Evolutionary conservation across 108 stramenopile genomes (phyloP).

Genomic region (Skeletonema marinoi): DNA sequence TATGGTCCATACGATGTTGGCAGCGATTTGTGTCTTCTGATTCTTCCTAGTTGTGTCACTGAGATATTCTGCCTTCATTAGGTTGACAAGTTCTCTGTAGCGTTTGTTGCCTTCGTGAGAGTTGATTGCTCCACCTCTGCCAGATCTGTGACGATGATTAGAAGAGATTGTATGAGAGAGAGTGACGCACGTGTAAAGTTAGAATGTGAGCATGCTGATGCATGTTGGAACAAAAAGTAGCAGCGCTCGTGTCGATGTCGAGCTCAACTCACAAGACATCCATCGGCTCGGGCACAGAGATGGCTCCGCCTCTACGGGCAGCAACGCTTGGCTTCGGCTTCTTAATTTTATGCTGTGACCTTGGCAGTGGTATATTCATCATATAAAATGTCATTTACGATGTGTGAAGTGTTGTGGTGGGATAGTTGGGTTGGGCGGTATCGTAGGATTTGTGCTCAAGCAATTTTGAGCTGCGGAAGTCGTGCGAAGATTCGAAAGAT

Average conservation of each 20-base stretch:
- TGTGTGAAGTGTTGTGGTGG: too few relatives aligned
- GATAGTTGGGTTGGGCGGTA: too few relatives aligned
- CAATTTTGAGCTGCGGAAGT: too few relatives aligned
- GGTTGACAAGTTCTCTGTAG: constrained; percentile 6
- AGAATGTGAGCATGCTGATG: neutral
- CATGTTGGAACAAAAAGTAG: neutral
- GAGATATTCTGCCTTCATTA: constrained; percentile 1
- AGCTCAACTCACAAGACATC: neutral
- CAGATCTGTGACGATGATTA: neutral
- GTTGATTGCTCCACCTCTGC: constrained; percentile 5
- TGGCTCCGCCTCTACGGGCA: neutral
- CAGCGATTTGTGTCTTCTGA: constrained; percentile 7
- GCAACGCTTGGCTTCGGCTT: neutral
- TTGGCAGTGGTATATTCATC: neutral
- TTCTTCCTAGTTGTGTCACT: constrained; percentile 1
- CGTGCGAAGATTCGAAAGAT: too few relatives aligned
- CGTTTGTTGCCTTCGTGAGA: constrained; percentile 3
- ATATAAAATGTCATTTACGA: neutral
- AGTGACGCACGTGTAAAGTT: neutral
- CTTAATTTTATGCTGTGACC: neutral
- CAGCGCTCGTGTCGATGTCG: neutral
- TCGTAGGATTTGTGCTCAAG: too few relatives aligned
- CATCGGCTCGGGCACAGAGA: neutral
- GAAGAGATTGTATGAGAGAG: neutral
- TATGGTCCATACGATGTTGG: constrained; percentile 25